Evolutionary conservation across 192 early-diverging fungal genomes (phyloP).

Genomic region (Powellomyces hirtus): DNA sequence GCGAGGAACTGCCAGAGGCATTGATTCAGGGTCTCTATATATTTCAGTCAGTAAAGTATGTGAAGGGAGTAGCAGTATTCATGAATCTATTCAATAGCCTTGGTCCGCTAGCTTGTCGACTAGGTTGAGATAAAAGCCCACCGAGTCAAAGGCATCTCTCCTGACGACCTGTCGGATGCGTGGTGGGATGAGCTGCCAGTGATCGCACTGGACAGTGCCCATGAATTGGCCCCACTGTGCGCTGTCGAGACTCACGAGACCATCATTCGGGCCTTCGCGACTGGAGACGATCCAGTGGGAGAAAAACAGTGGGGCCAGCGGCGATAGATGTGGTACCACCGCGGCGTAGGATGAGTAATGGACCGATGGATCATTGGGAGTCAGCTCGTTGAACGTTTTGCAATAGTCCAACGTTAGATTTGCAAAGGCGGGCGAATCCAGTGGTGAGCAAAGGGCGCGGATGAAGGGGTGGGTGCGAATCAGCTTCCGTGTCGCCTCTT

Average conservation of each 20-base stretch:
- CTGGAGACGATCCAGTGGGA: conserved; percentile 75
- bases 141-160: conserved; percentile 57
- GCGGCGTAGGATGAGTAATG: conserved; percentile 75
- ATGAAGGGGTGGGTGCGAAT: conserved; percentile 40
- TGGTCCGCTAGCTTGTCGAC: conserved; percentile 63
- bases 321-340: conserved; percentile 49
- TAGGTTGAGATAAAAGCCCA: conserved; percentile 72
- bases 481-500: background rate
- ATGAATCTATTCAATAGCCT: conserved; percentile 64
- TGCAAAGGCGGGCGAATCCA: conserved; percentile 90
- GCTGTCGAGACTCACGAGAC: conserved; percentile 77
- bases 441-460: conserved; percentile 48
- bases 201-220: conserved; percentile 74
- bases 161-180: conserved; percentile 18
- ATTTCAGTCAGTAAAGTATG: no score
- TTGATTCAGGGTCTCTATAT: no score
- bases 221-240: conserved; percentile 89
- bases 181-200: conserved; percentile 82
- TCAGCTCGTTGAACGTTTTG: conserved; percentile 81
- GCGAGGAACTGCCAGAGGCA: no score
- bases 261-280: conserved; percentile 89
- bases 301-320: conserved; percentile 71
- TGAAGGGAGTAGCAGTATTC: no score
- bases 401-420: conserved; percentile 88
- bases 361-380: conserved; percentile 72